These are phyloP conservation scores for Neurospora pannonica DNA, from an alignment of 495 filamentous ascomycete species.

Conservation along the genomic window DNA sequence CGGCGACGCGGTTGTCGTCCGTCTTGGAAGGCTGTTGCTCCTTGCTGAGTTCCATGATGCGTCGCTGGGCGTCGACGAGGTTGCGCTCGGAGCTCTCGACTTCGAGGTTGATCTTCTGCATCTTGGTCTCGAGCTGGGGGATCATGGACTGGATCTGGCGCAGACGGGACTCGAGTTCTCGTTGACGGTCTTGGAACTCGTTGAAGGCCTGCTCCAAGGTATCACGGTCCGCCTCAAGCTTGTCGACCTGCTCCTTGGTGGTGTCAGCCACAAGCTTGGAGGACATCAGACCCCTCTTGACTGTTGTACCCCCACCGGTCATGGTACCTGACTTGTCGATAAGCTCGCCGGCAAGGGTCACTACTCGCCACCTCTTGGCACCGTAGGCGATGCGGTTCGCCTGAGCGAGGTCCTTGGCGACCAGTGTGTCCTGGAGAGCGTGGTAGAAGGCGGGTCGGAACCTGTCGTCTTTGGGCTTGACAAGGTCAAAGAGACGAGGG, in stretches of 20 bases:
- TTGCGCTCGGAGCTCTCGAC: constrained; percentile 80
- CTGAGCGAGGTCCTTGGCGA: constrained; percentile 84
- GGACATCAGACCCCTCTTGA: constrained; percentile 88
- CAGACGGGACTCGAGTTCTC: constrained; percentile 62
- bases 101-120: constrained; percentile 86
- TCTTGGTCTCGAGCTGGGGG: constrained; percentile 75
- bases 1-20: constrained; percentile 60
- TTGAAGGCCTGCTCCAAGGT: constrained; percentile 69
- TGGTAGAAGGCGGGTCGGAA: constrained; percentile 93
- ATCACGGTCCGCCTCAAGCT: constrained; percentile 81
- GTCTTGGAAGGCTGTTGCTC: constrained; percentile 71
- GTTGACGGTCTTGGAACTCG: constrained; percentile 69
- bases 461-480: constrained; percentile 76
- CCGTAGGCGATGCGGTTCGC: constrained; percentile 96
- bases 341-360: constrained; percentile 87
- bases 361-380: constrained; percentile 84
- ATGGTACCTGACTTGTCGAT: constrained; percentile 97
- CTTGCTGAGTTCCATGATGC: constrained; percentile 70
- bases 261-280: constrained; percentile 81
- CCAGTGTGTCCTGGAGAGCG: constrained; percentile 84
- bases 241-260: constrained; percentile 75
- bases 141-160: constrained; percentile 70
- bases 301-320: constrained; percentile 87
- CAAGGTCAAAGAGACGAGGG: constrained; percentile 84
- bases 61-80: constrained; percentile 70